Evolutionary conservation across 176 grass and related monocot genomes (phyloP), one percentile per base, ranked within the genome.

Genomic region (Carex scoparia): DNA sequence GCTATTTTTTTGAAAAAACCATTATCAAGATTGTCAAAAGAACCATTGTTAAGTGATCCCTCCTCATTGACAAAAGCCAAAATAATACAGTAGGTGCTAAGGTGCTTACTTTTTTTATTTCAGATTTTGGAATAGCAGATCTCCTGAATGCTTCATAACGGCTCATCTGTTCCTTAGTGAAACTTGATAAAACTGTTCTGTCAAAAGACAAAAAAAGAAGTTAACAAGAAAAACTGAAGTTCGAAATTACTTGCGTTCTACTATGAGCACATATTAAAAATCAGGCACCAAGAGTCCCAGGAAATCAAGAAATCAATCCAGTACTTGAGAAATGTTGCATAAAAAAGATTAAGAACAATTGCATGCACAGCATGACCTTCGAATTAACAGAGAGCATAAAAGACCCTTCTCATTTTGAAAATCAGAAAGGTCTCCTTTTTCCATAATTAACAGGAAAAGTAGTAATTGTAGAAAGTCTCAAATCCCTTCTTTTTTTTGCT

Each of bases 121-220:
- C 91, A 84, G 89, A 76, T 91, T 99, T 99, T 85, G 85, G 61
- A 96, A 94, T 84, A 40, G 90, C 91, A 71, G 93, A 94, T 89
- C 93, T 88, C 31, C 93, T 84, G 82, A 92, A 99, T 59, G 97
- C 91, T 46, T 96, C 97, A 8, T 96, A 99, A 6, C 93, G 89
- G 79, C 90, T 94, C 97, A 96, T 96, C 86, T 96, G 91, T 3
- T 86, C 87, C 90, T 89, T 82, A 23, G 90, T 92, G 85, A 96
- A 96, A 31, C 90, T 90, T 35, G 87, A 94, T 32, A 99, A 81
- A 54, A 99, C 87, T 42, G 84, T 89, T 84, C 93, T 99, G 79
- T 67, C 74, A 85, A 85, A 88, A 71, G 6, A 88, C 13, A 69
- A 83, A 76, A 5, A 38, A 40, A 40, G 0, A 69, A 42, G 4